Base-by-base conservation (phyloP, 2,329 filamentous ascomycete species). In the Lasiodiplodia gonubiensis region DNA sequence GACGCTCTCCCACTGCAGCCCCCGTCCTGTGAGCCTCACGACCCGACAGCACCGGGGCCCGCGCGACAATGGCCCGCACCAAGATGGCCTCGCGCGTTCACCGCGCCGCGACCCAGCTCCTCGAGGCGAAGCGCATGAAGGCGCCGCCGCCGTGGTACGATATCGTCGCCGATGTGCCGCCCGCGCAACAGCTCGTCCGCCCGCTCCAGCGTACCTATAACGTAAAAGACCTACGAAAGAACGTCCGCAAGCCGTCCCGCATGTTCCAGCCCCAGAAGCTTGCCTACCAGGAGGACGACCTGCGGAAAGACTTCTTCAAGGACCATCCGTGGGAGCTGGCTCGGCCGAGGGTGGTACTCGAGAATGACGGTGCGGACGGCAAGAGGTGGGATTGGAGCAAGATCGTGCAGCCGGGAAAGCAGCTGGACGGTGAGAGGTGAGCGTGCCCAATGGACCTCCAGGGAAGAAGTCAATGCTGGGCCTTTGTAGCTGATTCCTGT, bases 301-400 rank as follows among this genome's bases (percentile, higher is more conserved):
- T 99, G 74, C 90, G 95, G 70, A 84, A 81, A 72, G 88, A 89
- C 33, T 99, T 98, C 82, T 99, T 92, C 83, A 88, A 86, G 75
- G 94, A 99, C 79, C 95, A 99, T 78, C 95, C 95, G 5, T 99
- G 95, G 95, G 95, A 99, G 81, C 83, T 99, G 75, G 95, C 95
- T 21, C 86, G 94, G 70, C 95, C 95, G 66, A 86, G 92, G 72
- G 85, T 97, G 68, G 84, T 99, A 55, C 82, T 98, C 11, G 95
- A 99, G 81, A 84, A 89, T 72, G 91, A 94, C 74, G 95, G 95
- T 64, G 91, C 90, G 76, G 94, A 99, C 75, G 84, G 88, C 63
- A 87, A 90, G 77, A 84, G 81, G 66, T 89, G 88, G 74, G 88
- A 97, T 79, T 98, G 94, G 94, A 91, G 90, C 72, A 89, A 85